Conservation (phyloP, 352 stramenopile species). For the Globisporangium carolinianum region DNA sequence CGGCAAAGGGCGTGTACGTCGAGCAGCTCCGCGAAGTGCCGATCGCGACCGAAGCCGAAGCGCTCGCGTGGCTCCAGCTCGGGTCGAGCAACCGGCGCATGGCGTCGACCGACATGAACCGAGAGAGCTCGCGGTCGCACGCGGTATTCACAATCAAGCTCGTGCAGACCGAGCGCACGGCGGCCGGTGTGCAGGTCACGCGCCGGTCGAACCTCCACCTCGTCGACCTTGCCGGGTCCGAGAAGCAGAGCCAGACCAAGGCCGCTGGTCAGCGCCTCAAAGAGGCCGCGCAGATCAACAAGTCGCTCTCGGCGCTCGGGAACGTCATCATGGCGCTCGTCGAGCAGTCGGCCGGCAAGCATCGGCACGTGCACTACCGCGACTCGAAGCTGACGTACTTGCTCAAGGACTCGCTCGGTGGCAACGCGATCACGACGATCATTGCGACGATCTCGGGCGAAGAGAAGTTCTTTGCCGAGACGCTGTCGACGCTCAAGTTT, state of each 20-base stretch:
- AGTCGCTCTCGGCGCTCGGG: slow-evolving; percentile 78
- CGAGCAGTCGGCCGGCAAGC: slow-evolving; percentile 75
- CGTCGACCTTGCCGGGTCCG: slow-evolving; percentile 83
- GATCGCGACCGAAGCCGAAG: slow-evolving; percentile 55
- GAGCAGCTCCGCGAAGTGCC: slow-evolving; percentile 63
- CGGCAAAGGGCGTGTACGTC: slow-evolving; percentile 74
- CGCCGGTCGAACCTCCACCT: slow-evolving; percentile 76
- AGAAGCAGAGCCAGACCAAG: slow-evolving; percentile 81
- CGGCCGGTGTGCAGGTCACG: slow-evolving; percentile 47
- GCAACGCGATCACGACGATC: slow-evolving; percentile 86
- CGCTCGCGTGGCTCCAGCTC: slow-evolving; percentile 66
- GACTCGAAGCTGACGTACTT: slow-evolving; percentile 85
- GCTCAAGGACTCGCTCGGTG: slow-evolving; percentile 80
- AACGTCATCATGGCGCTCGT: slow-evolving; percentile 89
- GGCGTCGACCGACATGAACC: slow-evolving; percentile 96
- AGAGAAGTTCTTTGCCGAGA: slow-evolving; percentile 83
- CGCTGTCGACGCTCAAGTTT: slow-evolving; percentile 84
- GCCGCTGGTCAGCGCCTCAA: slow-evolving; percentile 79
- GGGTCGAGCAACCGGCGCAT: slow-evolving; percentile 89
- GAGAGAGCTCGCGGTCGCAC: slow-evolving; percentile 93
- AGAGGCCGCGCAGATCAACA: slow-evolving; percentile 88
- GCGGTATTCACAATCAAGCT: slow-evolving; percentile 96
- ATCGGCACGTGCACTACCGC: slow-evolving; percentile 78
- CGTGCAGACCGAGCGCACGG: slow-evolving; percentile 70
- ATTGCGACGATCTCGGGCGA: slow-evolving; percentile 73